These are phyloP conservation scores for Leucocoprinus leucothites DNA, from an alignment of 768 basidiomycete genomes.

Conservation along the genomic window DNA sequence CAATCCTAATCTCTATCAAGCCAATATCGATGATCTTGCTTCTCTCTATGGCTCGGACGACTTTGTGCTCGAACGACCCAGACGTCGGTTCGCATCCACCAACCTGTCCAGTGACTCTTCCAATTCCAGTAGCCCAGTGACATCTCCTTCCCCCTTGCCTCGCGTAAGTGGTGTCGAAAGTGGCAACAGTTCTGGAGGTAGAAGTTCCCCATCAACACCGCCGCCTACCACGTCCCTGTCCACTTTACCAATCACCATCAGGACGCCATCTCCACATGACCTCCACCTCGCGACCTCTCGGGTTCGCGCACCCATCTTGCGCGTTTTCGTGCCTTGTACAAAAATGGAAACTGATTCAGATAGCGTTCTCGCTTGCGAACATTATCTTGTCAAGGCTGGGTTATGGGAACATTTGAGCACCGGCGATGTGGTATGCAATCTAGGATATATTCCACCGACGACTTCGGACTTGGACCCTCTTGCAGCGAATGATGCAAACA, in stretches of 20 bases:
- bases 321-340: conserved; percentile 72
- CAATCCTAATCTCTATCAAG: not conserved
- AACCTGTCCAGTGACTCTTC: conserved; percentile 49
- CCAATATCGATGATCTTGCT: not conserved
- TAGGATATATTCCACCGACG: conserved; percentile 66
- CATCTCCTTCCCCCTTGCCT: conserved; percentile 11
- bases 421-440: conserved; percentile 78
- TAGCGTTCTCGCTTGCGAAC: conserved; percentile 57
- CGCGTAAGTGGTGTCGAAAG: conserved; percentile 2
- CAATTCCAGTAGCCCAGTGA: conserved; percentile 20
- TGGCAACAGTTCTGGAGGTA: conserved; percentile 13
- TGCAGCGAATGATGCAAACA: not conserved
- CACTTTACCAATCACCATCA: conserved; percentile 15
- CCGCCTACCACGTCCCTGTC: conserved; percentile 7
- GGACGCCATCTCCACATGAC: conserved; percentile 52
- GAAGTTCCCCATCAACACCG: conserved; percentile 15
- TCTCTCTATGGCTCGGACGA: not conserved
- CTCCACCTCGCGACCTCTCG: conserved; percentile 56
- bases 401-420: conserved; percentile 75
- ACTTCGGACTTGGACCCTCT: conserved; percentile 19
- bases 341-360: conserved; percentile 40
- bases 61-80: conserved; percentile 22
- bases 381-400: conserved; percentile 62
- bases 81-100: conserved; percentile 39
- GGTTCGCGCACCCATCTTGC: conserved; percentile 67